Percentiles rank a stretch among this genome's conserved stretches.
Evolutionary conservation across 805 yeast genomes (phyloP).

Genomic region (Sugiyamaella smithiae): DNA sequence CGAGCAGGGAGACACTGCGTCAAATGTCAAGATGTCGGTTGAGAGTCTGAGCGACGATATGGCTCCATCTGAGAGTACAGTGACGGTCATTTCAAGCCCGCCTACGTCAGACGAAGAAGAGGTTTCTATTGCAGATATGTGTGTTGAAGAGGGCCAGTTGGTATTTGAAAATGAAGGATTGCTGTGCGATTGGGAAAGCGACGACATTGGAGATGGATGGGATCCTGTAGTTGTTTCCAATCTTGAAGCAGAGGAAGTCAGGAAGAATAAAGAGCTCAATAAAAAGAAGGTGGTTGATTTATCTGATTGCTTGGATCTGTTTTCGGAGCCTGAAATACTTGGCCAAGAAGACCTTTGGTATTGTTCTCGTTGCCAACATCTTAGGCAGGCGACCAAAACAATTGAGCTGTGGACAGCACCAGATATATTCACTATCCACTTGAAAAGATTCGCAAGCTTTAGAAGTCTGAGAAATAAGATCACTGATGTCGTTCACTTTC

Average conservation of each 20-base stretch:
- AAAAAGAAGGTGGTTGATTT: conserved; percentile 47
- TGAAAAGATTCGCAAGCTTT: conserved; percentile 85
- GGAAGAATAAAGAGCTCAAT: conserved; percentile 25
- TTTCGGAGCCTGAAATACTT: conserved; percentile 77
- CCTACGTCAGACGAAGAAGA: not conserved
- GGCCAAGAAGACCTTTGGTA: conserved; percentile 92
- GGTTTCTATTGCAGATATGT: too few relatives aligned
- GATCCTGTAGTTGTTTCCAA: conserved; percentile 12
- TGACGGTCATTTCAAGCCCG: not conserved
- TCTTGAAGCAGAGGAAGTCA: conserved; percentile 19
- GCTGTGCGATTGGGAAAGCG: conserved; percentile 22
- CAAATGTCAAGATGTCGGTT: not conserved
- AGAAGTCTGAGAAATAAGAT: conserved; percentile 87
- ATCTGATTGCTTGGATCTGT: conserved; percentile 69
- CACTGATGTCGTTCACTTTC: conserved; percentile 80
- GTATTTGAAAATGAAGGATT: conserved; percentile 18
- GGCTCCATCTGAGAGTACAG: not conserved
- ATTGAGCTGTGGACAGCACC: conserved; percentile 94
- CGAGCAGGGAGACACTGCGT: not conserved
- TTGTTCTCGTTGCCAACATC: conserved; percentile 86
- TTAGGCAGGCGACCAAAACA: conserved; percentile 84
- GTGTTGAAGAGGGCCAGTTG: too few relatives aligned
- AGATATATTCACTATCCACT: conserved; percentile 82
- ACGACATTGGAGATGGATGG: conserved; percentile 11
- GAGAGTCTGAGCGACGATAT: not conserved